phyloP scores from a whole-genome alignment of 805 yeast genomes.

The Nakazawaea ishiwadae region DNA sequence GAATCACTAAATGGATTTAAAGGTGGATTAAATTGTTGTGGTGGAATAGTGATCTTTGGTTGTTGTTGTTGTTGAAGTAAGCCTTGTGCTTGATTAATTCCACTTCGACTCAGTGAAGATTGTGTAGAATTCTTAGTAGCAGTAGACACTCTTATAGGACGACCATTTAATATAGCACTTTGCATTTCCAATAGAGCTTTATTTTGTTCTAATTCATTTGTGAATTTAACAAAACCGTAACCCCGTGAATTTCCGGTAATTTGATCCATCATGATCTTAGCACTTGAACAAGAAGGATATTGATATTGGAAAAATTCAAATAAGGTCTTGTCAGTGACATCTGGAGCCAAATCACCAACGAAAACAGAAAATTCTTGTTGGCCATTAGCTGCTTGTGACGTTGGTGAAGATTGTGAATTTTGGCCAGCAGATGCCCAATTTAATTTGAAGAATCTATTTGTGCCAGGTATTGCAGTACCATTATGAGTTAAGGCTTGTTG shows the following conservation, averaged over 20 bases:
- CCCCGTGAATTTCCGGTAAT: constrained; percentile 70
- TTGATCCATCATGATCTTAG: constrained; percentile 74
- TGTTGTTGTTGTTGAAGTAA: constrained; percentile 13
- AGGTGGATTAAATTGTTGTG: constrained; percentile 35
- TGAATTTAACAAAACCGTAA: constrained; percentile 84
- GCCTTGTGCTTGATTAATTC: constrained; percentile 14
- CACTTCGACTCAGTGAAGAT: constrained; percentile 6
- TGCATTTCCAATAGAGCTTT: constrained; percentile 78
- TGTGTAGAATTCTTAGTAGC: constrained; percentile 36
- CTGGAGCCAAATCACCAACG: constrained; percentile 80
- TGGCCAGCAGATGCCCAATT: constrained; percentile 66
- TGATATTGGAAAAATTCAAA: constrained; percentile 62
- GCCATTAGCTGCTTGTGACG: constrained; percentile 6
- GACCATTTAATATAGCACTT: constrained; percentile 63
- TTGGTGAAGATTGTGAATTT: constrained; percentile 11
- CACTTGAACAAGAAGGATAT: constrained; percentile 71
- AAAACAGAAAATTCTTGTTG: constrained; percentile 60
- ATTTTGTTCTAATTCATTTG: constrained; percentile 60
- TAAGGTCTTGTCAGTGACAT: constrained; percentile 62
- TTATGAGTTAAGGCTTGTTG: constrained; percentile 58
- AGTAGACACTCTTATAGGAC: constrained; percentile 74
- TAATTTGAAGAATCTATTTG: constrained; percentile 55
- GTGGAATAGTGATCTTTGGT: constrained; percentile 18
- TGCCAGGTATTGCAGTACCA: constrained; percentile 68
- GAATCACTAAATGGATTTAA: constrained; percentile 70